phyloP scores from a whole-genome alignment of 129 eudicot species.

The Cynara cardunculus region DNA sequence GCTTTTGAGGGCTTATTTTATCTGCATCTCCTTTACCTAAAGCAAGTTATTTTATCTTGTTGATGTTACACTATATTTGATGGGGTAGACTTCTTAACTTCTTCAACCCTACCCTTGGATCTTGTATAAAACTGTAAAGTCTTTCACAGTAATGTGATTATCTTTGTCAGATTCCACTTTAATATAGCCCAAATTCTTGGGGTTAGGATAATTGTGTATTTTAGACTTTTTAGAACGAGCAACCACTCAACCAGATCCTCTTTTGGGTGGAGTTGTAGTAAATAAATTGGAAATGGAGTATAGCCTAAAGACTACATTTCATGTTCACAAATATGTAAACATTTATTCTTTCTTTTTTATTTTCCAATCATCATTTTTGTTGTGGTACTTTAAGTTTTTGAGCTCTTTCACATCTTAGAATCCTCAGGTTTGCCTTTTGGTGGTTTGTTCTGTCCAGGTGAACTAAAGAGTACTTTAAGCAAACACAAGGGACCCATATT shows the following conservation, averaged over 20 bases:
- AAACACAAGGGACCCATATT: conserved; percentile 42
- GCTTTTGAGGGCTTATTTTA: background rate
- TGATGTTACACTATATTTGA: background rate
- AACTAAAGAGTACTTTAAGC: conserved; percentile 37
- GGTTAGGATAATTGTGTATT: too few species aligned
- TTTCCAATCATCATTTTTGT: background rate
- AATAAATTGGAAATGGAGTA: background rate
- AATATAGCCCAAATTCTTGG: background rate
- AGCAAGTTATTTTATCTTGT: background rate
- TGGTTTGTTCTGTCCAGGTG: conserved; percentile 34
- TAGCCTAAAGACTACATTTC: background rate
- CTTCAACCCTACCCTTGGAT: background rate
- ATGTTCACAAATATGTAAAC: background rate
- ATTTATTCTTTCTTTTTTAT: background rate
- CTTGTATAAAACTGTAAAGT: background rate
- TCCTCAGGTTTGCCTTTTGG: conserved; percentile 4
- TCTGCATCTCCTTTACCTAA: background rate
- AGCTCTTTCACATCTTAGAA: background rate
- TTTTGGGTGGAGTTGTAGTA: background rate
- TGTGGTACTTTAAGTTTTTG: background rate
- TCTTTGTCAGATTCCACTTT: background rate
- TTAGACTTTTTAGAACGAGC: too few species aligned
- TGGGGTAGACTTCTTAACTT: background rate
- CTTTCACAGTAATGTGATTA: background rate
- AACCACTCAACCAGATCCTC: background rate